Evolutionary conservation across 352 stramenopile genomes (phyloP), one percentile per base, ranked within the genome.

Genomic region (Globisporangium paddicum): DNA sequence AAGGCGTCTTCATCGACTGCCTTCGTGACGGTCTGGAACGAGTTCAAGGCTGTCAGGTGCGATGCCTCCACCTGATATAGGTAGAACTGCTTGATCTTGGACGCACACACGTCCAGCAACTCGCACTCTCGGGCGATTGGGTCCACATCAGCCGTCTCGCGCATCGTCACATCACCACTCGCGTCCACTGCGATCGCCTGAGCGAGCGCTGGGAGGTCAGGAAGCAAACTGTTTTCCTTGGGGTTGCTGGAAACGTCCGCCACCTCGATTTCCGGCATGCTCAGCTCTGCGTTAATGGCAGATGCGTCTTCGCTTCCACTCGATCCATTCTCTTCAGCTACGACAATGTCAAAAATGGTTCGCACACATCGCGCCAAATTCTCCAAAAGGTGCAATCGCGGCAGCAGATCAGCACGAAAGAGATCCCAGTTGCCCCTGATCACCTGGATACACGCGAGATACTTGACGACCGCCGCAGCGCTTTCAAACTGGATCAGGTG

Each of bases 401-500:
- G 82, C 14, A 92, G 65, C 56, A 92, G 56, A 64, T 92, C 82
- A 8, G 82, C 78, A 8, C 77, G 82, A 51, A 89, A 88, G 5
- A 75, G 54, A 7, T 60, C 9, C 82, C 82, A 92, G 52, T 92
- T 87, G 21, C 46, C 54, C 26, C 67, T 68, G 44, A 92, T 79
- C 18, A 77, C 41, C 14, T 66, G 45, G 5, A 87, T 70, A 2
- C 67, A 64, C 16, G 72, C 53, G 34, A 87, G 64, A 37, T 92
- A 92, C 59, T 84, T 82, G 28, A 72, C 55, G 5, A 83, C 71
- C 37, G 79, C 82, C 18, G 58, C 61, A 0, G 62, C 51, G 0
- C 66, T 35, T 6, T 82, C 64, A 14, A 72, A n/a, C 0, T 63
- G 38, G 7, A 88, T 55, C 19, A 84, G 35, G 13, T 74, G 58